Evolutionary conservation across 257 asterid genomes (phyloP).

Genomic region (Nicotiana obtusifolia): DNA sequence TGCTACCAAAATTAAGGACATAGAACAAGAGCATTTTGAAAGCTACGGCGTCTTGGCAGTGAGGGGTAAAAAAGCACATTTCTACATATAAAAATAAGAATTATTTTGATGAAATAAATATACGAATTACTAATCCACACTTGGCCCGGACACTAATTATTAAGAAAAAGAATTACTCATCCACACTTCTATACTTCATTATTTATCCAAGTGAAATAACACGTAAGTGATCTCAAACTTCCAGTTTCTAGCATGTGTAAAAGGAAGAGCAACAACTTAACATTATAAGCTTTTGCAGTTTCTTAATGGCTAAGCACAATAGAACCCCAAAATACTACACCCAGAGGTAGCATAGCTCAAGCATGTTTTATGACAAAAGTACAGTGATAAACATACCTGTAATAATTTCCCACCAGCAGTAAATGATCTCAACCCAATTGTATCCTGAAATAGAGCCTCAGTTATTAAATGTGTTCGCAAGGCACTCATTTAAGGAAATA

Average conservation of each 20-base stretch:
- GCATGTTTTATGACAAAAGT: not conserved
- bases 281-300: not conserved
- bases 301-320: not conserved
- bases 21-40: not conserved
- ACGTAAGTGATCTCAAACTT: not conserved
- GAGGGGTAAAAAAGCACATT: not conserved
- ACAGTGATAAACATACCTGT: conserved; percentile 51
- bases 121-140: not conserved
- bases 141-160: not conserved
- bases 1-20: not conserved
- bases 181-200: not conserved
- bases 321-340: not conserved
- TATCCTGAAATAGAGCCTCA: conserved; percentile 53
- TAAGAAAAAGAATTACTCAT: not conserved
- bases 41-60: not conserved
- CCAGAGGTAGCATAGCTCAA: not conserved
- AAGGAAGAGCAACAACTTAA: not conserved
- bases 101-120: not conserved
- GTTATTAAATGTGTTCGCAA: not conserved
- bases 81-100: not conserved
- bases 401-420: conserved; percentile 98
- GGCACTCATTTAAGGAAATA: not conserved
- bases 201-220: not conserved
- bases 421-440: conserved; percentile 91
- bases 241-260: not conserved